Evolutionary conservation across 768 basidiomycete species (phyloP), one percentile per base, ranked within the genome.

Genomic region (Pholiota molesta): DNA sequence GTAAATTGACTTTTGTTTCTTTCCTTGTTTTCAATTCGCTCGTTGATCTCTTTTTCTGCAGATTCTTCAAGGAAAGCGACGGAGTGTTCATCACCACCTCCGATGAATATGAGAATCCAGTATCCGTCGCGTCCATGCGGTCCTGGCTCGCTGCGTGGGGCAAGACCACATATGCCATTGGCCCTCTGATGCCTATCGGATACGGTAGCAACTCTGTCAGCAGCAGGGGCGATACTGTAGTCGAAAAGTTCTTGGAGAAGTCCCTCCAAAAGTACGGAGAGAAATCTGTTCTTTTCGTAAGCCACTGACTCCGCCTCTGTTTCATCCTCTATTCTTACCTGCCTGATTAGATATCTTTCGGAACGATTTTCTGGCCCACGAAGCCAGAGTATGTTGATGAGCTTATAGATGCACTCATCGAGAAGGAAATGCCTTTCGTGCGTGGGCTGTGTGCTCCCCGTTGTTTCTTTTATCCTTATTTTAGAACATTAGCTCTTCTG

Each of bases 391-490:
- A 66, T 37, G 29, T 66, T 8, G 65, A 66, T 4, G 65, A 64
- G 17, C 23, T 66, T 7, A 62, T 66, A 13, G 54, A 62, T 5
- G 60, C 45, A 23, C 39, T 66, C 6, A 44, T 64, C n/a, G 65
- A 66, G 31, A 66, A 64, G 33, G 37, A 62, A 47, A 29, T 64
- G n/a, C 62, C 65, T 40, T 66, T 66, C 29, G 65, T 66, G 29
- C 21, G 60, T 66, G 8, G 13, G 11, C 1, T 37, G 23, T 21
- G 9, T 11, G 0, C 16, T 39, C 17, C 16, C n/a, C 3, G 11
- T 3, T 47, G 28, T 14, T 8, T 28, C 8, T 9, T 45, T 11
- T 23, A 16, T 37, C 5, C 10, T 21, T 9, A 31, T 19, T 31
- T n/a, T 3, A 54, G 23, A 16, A 19, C 45, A 9, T 11, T 9